Conservation (phyloP, 1,284 basidiomycete genomes). For the Sanghuangporus sanghuang region DNA sequence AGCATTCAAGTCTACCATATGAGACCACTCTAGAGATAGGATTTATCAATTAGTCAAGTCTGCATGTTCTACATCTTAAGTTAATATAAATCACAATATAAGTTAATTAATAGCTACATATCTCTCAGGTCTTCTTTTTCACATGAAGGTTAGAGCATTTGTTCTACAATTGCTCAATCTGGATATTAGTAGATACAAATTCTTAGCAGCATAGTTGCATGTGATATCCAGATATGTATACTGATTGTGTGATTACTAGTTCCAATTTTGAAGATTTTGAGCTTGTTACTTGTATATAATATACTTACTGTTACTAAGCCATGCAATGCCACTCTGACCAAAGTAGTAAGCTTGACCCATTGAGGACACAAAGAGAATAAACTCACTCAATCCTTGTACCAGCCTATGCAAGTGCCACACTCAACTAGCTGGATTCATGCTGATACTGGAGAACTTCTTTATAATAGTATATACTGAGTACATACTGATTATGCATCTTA, state of each 20-base stretch:
- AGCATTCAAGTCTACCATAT: constrained; percentile 79
- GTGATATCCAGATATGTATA: too few relatives aligned
- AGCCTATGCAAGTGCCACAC: too few relatives aligned
- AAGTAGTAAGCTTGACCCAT: too few relatives aligned
- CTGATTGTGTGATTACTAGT: background rate
- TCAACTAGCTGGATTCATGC: constrained; percentile 37
- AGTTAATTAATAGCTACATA: constrained; percentile 29
- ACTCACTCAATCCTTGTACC: too few relatives aligned
- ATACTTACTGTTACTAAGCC: background rate
- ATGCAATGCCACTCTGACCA: too few relatives aligned
- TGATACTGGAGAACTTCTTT: too few relatives aligned
- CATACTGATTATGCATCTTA: too few relatives aligned
- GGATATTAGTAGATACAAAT: too few relatives aligned
- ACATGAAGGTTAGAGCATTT: constrained; percentile 83
- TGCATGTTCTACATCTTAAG: constrained; percentile 55
- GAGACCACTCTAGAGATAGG: constrained; percentile 75
- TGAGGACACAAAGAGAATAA: too few relatives aligned
- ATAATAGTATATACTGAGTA: too few relatives aligned
- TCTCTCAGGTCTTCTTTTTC: constrained; percentile 92
- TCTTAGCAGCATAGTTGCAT: background rate
- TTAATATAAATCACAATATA: background rate
- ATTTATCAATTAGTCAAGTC: constrained; percentile 78
- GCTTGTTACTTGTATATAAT: background rate
- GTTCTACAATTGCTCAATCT: constrained; percentile 66
- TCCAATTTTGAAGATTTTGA: background rate